These are phyloP conservation scores for Trypanosoma platydactyli DNA, from an alignment of 208 protist genomes.

Conservation along the genomic window DNA sequence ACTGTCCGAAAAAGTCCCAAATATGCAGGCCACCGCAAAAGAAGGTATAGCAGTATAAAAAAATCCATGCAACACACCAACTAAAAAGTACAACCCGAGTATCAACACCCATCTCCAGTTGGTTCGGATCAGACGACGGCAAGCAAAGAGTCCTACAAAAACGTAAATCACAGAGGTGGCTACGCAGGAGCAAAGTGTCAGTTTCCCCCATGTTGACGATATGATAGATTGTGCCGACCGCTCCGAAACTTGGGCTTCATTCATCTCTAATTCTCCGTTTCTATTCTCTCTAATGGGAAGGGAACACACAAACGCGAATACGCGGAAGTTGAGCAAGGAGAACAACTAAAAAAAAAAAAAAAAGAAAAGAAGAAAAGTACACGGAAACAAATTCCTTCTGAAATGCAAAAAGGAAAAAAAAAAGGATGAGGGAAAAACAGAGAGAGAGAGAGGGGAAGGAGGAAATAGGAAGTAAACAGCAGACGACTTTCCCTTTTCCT, in stretches of 20 bases:
- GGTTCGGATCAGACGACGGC: conserved; percentile 52
- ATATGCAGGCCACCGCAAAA: conserved; percentile 64
- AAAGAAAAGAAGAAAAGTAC: background rate
- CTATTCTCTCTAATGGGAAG: too few relatives aligned
- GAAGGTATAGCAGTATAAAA: conserved; percentile 57
- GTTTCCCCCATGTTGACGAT: conserved; percentile 41
- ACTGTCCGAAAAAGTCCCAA: conserved; percentile 52
- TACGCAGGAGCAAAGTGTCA: conserved; percentile 65
- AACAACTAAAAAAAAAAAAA: too few relatives aligned
- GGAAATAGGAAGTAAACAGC: background rate
- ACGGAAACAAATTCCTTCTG: too few relatives aligned
- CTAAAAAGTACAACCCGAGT: conserved; percentile 48
- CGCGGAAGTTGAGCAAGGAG: too few relatives aligned
- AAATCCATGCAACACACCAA: conserved; percentile 72
- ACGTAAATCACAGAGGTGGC: conserved; percentile 57
- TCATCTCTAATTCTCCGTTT: too few relatives aligned
- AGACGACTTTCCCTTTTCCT: background rate
- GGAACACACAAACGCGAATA: too few relatives aligned
- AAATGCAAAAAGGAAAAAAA: background rate
- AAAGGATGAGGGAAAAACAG: background rate
- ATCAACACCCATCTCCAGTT: conserved; percentile 62
- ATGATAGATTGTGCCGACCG: conserved; percentile 15
- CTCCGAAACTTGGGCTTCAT: too few relatives aligned
- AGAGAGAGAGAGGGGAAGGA: background rate
- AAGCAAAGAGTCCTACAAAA: conserved; percentile 59